Evolutionary conservation across 202 grass and related monocot species (phyloP), one percentile per base, ranked within the genome.

Genomic region (Setaria viridis): DNA sequence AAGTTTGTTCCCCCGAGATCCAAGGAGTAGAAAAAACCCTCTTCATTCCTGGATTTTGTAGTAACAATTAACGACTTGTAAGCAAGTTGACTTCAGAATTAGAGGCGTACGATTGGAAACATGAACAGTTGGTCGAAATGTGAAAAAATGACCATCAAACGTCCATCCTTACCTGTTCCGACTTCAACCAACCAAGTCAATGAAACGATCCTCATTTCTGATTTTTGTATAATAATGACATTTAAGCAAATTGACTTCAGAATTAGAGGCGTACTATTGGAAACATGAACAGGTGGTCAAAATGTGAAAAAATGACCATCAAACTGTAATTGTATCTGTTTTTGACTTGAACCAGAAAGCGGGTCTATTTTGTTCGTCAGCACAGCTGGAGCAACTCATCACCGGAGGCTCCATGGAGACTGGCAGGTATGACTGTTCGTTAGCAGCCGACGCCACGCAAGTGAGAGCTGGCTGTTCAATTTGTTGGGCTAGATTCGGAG

Each of bases 1-100:
- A 94, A 94, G 83, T 94, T 92, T 1, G 92, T 92, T 71, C 92
- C 92, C 12, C 92, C 92, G 0, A 94, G 87, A 60, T 94, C 92
- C 58, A 94, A 39, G 2, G 92, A 84, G 11, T 92, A 92, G 87
- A 84, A 94, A 16, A 83, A 34, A 2, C 92, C 92, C 81, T 94
- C 79, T 45, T 94, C 92, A 0, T 46, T 90, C 74, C 92, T 93
- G 79, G 58, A 20, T 41, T 76, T 30, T 12, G 25, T 0, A 32
- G 25, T 29, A 11, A 7, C 4, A 10, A 25, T 25, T 25, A 25
- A 46, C 0, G 30, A 9, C 41, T n/a, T 6, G 70, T 53, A 30
- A 50, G 65, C 72, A 49, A 50, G 17, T 11, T 58, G 19, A 53
- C 9, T 20, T 76, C n/a, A 62, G 58, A 62, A 30, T 12, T 6